Conservation (phyloP, 768 basidiomycete species). For the Boletus rufocinnamomeus region DNA sequence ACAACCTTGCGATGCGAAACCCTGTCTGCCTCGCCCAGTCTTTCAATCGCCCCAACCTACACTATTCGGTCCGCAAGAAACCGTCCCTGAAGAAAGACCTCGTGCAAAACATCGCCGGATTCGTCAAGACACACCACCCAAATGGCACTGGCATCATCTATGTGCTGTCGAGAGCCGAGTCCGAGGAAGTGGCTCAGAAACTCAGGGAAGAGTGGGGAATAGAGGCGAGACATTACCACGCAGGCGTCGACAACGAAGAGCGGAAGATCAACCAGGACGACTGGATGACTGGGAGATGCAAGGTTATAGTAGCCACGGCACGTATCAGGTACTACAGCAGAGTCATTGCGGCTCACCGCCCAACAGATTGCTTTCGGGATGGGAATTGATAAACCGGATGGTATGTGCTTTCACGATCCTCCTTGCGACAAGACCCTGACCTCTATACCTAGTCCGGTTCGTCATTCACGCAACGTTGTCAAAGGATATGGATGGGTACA, state of each 20-base stretch:
- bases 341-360: conserved; percentile 4
- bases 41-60: conserved; percentile 92
- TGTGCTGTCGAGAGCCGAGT: conserved; percentile 66
- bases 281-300: conserved; percentile 73
- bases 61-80: conserved; percentile 66
- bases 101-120: conserved; percentile 63
- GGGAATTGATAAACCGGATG: conserved; percentile 90
- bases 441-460: conserved; percentile 66
- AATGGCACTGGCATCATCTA: conserved; percentile 83
- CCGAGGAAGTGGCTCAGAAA: conserved; percentile 77
- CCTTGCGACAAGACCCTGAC: background rate
- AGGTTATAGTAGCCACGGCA: conserved; percentile 93
- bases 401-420: conserved; percentile 37
- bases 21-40: conserved; percentile 68
- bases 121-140: conserved; percentile 60
- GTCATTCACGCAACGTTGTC: conserved; percentile 90
- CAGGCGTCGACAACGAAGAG: conserved; percentile 64
- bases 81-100: conserved; percentile 43
- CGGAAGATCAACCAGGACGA: conserved; percentile 61
- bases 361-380: conserved; percentile 92
- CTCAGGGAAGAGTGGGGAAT: conserved; percentile 60
- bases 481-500: conserved; percentile 79
- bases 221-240: conserved; percentile 82
- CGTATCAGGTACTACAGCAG: conserved; percentile 19
- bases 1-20: conserved; percentile 62